A percentile compares a stretch with the other conserved stretches of the same genome.
Conservation (phyloP, 768 basidiomycete genomes). For the Serendipita indica region DNA sequence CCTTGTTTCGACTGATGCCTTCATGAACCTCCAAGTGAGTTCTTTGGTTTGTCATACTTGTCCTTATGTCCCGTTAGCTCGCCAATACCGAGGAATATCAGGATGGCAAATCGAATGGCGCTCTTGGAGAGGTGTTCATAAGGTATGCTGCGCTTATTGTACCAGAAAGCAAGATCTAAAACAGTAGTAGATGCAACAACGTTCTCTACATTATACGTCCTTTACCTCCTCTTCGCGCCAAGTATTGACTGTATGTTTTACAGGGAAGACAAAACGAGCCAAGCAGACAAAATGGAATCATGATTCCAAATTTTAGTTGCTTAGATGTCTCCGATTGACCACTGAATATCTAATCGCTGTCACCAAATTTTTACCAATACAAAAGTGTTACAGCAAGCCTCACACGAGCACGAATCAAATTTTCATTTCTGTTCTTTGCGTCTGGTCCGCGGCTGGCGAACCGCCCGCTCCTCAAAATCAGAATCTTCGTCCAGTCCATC, state of each 20-base stretch:
- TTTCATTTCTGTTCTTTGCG: too few relatives aligned
- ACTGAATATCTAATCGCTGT: too few relatives aligned
- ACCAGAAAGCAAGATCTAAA: slow-evolving; percentile 12
- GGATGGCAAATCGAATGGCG: slow-evolving; percentile 87
- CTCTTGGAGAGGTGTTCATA: slow-evolving; percentile 98
- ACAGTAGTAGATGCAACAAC: slow-evolving; percentile 64
- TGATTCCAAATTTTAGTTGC: too few relatives aligned
- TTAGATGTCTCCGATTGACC: too few relatives aligned
- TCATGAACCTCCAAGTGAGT: slow-evolving; percentile 95
- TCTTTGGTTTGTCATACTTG: neutral
- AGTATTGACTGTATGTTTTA: neutral
- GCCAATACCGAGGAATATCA: slow-evolving; percentile 99
- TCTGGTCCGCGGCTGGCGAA: too few relatives aligned
- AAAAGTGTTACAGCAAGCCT: too few relatives aligned
- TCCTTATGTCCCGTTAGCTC: slow-evolving; percentile 39
- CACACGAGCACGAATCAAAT: too few relatives aligned
- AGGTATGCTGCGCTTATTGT: slow-evolving; percentile 38
- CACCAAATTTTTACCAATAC: too few relatives aligned
- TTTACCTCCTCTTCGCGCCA: neutral
- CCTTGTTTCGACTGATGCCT: slow-evolving; percentile 94
- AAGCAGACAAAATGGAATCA: neutral
- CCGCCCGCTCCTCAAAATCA: too few relatives aligned
- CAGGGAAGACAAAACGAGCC: neutral
- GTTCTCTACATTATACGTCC: slow-evolving; percentile 61
- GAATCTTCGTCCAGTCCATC: too few relatives aligned